These are phyloP conservation scores for Teunomyces stri DNA, from an alignment of 805 yeast species.

Conservation along the genomic window DNA sequence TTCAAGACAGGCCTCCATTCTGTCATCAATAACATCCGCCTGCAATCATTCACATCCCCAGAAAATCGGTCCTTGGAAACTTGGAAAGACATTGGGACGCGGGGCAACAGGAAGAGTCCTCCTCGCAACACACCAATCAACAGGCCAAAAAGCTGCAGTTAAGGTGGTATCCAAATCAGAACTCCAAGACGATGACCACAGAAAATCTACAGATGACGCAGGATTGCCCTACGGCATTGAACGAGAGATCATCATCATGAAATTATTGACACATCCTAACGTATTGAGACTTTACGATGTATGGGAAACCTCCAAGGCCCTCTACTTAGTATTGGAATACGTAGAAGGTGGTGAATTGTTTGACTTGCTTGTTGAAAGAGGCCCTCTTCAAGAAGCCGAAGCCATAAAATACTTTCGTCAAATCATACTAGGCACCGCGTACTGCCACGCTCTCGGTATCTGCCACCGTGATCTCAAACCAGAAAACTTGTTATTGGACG, in stretches of 20 bases:
- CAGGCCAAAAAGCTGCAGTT: conserved; percentile 79
- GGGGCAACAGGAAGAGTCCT: conserved; percentile 84
- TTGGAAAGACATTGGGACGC: conserved; percentile 75
- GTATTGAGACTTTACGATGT: conserved; percentile 93
- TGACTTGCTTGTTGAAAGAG: conserved; percentile 68
- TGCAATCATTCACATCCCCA: conserved; percentile 47
- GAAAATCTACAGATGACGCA: conserved; percentile 42
- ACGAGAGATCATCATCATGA: conserved; percentile 96
- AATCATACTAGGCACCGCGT: conserved; percentile 73
- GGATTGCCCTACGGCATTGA: conserved; percentile 94
- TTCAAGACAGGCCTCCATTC: conserved; percentile 60
- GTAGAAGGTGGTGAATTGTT: conserved; percentile 89
- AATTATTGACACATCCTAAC: conserved; percentile 88
- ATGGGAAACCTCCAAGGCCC: conserved; percentile 94
- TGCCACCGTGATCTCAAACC: conserved; percentile 83
- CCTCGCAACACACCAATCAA: conserved; percentile 63
- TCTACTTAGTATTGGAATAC: conserved; percentile 75
- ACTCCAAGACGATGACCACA: conserved; percentile 32
- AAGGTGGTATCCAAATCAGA: conserved; percentile 74
- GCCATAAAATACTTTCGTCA: conserved; percentile 77
- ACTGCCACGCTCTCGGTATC: conserved; percentile 77
- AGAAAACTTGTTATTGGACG: conserved; percentile 70
- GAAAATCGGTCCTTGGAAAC: conserved; percentile 77
- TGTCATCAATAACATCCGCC: conserved; percentile 51
- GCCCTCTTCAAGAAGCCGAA: conserved; percentile 67